Evolutionary conservation across 2,329 filamentous ascomycete species (phyloP), one percentile per base, ranked within the genome.

Genomic region (Stachybotrys elegans): DNA sequence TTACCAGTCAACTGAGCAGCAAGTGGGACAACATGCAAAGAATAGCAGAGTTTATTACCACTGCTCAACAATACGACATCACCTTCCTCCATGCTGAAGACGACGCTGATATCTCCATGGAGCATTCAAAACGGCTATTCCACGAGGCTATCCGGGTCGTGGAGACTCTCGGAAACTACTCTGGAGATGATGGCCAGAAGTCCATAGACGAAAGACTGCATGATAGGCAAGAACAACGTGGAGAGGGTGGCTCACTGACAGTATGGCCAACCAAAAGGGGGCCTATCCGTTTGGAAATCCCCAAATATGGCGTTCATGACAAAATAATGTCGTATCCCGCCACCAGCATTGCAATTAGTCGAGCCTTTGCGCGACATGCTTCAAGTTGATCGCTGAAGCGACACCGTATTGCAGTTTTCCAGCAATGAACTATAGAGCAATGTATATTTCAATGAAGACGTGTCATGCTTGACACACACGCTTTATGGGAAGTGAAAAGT

Each of bases 241-340:
- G 71, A 65, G 20, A 61, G 61, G 73, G 66, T 4, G 73, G 73
- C 0, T 73, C 63, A 36, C 58, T 70, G 21, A 61, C 69, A 21
- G 66, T 73, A 31, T 73, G 69, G 68, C 57, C 52, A 22, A 69
- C 66, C 3, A 53, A 57, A 14, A 60, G 65, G 31, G 74, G 73
- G 1, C 46, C 68, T 1, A 62, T 77, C 11, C 62, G 68, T 45
- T 66, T 76, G 40, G 64, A 77, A 46, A 70, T 77, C 14, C 47
- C 76, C 5, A 72, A 74, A 56, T 66, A 70, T 49, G 73, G 73
- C 1, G 55, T 73, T 6, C 73, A 77, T 44, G 73, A 76, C 54
- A 66, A 67, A 9, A 65, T 75, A 22, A 76, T 76, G 73, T 68
- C 68, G 3, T 71, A 74, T 54, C 69, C 72, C 2, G 60, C 72